Conservation (phyloP, 2,329 filamentous ascomycete genomes). For the Colletotrichum sidae region DNA sequence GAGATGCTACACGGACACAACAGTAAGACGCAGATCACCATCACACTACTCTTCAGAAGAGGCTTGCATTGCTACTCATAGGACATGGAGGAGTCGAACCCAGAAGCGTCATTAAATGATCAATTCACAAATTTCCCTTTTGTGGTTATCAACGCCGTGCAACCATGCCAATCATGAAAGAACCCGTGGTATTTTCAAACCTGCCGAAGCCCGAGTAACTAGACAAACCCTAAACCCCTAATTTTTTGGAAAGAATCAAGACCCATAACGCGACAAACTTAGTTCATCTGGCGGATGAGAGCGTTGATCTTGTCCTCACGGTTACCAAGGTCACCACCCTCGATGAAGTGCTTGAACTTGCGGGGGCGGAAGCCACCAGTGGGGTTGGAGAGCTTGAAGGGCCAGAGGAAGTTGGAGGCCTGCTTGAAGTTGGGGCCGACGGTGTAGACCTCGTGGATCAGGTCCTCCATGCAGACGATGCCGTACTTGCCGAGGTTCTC, state of each 20-base stretch:
- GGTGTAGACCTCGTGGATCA: constrained; percentile 99
- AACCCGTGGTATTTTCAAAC: constrained; percentile 40
- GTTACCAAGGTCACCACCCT: constrained; percentile 99
- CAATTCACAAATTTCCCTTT: constrained; percentile 45
- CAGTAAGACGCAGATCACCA: background rate
- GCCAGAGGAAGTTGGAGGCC: constrained; percentile 99
- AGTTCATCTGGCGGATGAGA: constrained; percentile 99
- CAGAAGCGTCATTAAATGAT: constrained; percentile 40
- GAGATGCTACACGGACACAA: no score
- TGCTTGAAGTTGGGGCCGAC: constrained; percentile 99
- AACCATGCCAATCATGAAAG: constrained; percentile 43
- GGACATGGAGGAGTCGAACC: constrained; percentile 30
- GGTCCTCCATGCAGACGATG: constrained; percentile 99
- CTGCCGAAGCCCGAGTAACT: constrained; percentile 42
- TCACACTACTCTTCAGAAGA: constrained; percentile 25
- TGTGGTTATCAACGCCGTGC: constrained; percentile 50
- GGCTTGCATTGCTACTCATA: constrained; percentile 37
- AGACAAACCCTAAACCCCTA: constrained; percentile 42
- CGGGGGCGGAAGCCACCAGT: constrained; percentile 94
- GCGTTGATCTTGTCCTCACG: constrained; percentile 98
- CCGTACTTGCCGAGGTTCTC: constrained; percentile 96
- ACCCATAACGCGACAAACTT: constrained; percentile 49
- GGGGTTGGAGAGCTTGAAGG: constrained; percentile 99
- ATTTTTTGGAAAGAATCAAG: constrained; percentile 37
- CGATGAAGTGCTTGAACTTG: constrained; percentile 99